Evolutionary conservation across 257 asterid species (phyloP), one percentile per base, ranked within the genome.

Genomic region (Nicotiana undulata): DNA sequence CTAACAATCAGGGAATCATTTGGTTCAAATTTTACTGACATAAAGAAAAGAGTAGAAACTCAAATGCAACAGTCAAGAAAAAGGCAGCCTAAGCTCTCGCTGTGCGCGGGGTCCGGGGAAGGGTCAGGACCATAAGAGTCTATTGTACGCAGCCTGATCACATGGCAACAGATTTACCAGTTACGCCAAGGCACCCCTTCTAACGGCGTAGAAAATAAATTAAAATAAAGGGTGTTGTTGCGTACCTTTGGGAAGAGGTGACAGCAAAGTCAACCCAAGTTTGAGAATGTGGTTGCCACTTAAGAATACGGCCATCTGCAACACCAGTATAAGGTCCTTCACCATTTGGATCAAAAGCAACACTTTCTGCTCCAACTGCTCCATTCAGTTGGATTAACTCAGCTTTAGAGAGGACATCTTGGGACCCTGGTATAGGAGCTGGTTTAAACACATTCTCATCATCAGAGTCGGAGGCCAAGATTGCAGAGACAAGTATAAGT

Each of bases 291-390:
- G 81, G 89, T 64, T 75, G 40, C 90, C 90, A 88, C 76, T 86
- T 89, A 82, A 93, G 90, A 76, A 91, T 74, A 9, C 93, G 89
- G 28, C 97, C 94, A 82, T 90, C 96, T 81, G 97, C 91, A 15
- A 93, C 96, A 29, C 97, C 97, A 7, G 93, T 87, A 82, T 93
- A 93, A 5, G 97, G 96, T 1, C 94, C 97, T 68, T 82, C 91
- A 46, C 94, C 97, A 79, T 28, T 82, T 58, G 83, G 83, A 81
- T 93, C 93, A 75, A 93, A 93, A 2, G 84, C 96, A 52, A 93
- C 31, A 82, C 94, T 90, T 82, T 93, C 96, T 40, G 96, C 94
- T 2, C 97, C 97, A 75, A 86, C 86, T 37, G 94, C 93, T 12
- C 84, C 83, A 58, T 83, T 17, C 51, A 93, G 78, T 68, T 84